phyloP scores from a whole-genome alignment of 1,139 yeast species.

The Protomyces macrosporus region DNA sequence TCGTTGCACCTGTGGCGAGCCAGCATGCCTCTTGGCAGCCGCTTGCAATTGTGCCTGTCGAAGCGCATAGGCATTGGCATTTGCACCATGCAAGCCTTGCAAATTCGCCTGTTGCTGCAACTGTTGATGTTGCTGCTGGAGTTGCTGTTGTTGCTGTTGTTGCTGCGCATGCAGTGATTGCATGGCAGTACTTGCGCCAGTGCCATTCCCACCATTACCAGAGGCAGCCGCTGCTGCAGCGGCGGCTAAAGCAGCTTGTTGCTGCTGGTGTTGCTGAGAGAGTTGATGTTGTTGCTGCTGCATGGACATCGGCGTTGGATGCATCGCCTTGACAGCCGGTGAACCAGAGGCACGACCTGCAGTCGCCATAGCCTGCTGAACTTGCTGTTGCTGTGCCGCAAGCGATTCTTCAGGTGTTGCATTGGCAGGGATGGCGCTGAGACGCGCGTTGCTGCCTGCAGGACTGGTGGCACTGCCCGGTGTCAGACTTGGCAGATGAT shows the following conservation, averaged over 20 bases:
- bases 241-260: not conserved
- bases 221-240: not conserved
- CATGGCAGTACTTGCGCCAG: not conserved
- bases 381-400: not conserved
- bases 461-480: not conserved
- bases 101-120: not conserved
- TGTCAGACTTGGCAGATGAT: not conserved
- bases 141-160: not conserved
- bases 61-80: not conserved
- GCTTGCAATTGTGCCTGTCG: not conserved
- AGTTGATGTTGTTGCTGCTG: not conserved
- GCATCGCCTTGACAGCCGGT: not conserved
- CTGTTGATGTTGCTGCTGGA: constrained; percentile 1
- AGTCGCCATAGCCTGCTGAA: not conserved
- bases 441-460: not conserved
- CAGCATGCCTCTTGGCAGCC: not conserved
- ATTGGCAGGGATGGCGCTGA: not conserved
- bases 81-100: not conserved
- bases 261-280: not conserved
- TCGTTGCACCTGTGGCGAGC: not conserved
- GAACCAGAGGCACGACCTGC: not conserved
- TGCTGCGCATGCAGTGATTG: not conserved
- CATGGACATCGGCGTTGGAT: not conserved
- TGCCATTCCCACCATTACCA: not conserved
- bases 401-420: not conserved